Conservation (phyloP, 345 rosid species). For the Cardamine resedifolia region DNA sequence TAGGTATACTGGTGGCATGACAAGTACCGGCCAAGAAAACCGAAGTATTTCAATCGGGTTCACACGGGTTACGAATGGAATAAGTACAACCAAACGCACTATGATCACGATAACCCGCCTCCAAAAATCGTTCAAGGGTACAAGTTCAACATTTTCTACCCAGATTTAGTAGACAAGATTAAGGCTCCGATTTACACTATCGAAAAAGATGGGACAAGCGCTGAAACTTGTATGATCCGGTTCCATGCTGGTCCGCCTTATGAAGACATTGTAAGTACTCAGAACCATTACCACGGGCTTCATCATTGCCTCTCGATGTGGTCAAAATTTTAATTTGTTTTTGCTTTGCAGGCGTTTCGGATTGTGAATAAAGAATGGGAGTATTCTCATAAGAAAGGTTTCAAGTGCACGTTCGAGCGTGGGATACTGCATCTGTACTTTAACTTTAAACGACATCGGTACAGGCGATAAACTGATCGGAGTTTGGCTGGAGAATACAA, state of each 20-base stretch:
- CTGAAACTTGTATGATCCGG: slow-evolving; percentile 84
- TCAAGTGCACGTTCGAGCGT: slow-evolving; percentile 81
- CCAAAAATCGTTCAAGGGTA: slow-evolving; percentile 94
- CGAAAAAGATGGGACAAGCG: slow-evolving; percentile 75
- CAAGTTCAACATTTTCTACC: slow-evolving; percentile 93
- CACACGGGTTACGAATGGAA: slow-evolving; percentile 99
- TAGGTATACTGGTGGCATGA: slow-evolving; percentile 99
- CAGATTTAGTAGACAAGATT: slow-evolving; percentile 83
- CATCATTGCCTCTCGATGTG: not conserved
- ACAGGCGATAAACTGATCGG: slow-evolving; percentile 55
- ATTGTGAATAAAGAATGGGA: slow-evolving; percentile 99
- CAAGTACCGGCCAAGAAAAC: slow-evolving; percentile 92
- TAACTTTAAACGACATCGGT: slow-evolving; percentile 87
- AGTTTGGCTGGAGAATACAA: slow-evolving; percentile 8
- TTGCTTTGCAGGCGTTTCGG: slow-evolving; percentile 60
- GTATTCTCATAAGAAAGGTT: slow-evolving; percentile 92
- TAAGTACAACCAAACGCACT: slow-evolving; percentile 91
- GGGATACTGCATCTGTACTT: slow-evolving; percentile 82
- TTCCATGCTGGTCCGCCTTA: slow-evolving; percentile 97
- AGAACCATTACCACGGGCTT: not conserved
- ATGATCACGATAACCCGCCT: slow-evolving; percentile 97
- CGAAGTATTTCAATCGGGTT: slow-evolving; percentile 92
- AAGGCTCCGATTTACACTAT: slow-evolving; percentile 80
- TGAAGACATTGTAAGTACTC: slow-evolving; percentile 75
- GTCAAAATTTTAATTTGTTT: not conserved